A percentile compares a stretch with the other conserved stretches of the same genome.
phyloP scores from a whole-genome alignment of 257 asterid species.

The Apocynum venetum region DNA sequence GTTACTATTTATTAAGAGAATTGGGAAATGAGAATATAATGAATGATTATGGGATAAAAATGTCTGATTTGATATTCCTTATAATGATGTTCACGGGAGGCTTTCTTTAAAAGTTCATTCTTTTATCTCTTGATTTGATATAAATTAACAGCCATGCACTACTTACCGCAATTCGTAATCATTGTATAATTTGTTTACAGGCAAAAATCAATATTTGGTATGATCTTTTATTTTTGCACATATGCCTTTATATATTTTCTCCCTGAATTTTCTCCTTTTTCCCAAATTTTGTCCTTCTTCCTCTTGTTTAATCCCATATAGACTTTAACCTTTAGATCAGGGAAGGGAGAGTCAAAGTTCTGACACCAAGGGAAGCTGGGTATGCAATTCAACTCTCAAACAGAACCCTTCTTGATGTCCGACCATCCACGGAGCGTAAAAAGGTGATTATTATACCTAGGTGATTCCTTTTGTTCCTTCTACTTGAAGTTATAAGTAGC shows the following conservation, averaged over 20 bases:
- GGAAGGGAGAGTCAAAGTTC: slow-evolving; percentile 83
- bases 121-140: background rate
- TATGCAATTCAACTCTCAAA: slow-evolving; percentile 84
- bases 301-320: background rate
- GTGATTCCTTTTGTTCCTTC: slow-evolving; percentile 2
- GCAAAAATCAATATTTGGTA: background rate
- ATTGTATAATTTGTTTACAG: background rate
- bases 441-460: slow-evolving; percentile 45
- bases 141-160: background rate
- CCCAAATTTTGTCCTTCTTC: background rate
- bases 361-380: slow-evolving; percentile 95
- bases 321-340: slow-evolving; percentile 47
- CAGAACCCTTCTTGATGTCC: slow-evolving; percentile 84
- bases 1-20: too few species aligned
- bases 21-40: too few species aligned
- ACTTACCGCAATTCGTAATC: background rate
- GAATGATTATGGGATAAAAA: too few species aligned
- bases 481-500: background rate
- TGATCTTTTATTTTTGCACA: background rate
- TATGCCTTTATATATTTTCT: background rate
- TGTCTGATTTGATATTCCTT: too few species aligned
- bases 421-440: slow-evolving; percentile 72
- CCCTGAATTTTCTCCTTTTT: background rate
- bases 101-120: background rate
- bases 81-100: background rate